phyloP scores from a whole-genome alignment of 169 alveolate species.

The Plasmodium inui region DNA sequence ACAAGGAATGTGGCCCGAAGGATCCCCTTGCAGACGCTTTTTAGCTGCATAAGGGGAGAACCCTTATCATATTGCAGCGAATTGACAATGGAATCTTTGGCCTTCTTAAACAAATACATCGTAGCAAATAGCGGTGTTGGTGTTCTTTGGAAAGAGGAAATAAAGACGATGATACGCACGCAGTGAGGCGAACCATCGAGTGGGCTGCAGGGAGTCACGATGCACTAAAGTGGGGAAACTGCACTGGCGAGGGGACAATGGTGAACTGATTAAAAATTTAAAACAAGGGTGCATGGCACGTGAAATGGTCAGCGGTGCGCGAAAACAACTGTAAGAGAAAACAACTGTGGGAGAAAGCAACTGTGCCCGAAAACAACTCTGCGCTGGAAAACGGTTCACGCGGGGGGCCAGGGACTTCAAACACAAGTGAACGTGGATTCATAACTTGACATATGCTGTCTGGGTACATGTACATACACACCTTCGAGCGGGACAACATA shows the following conservation, averaged over 20 bases:
- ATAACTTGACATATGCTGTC: neutral
- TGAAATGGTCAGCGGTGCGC: neutral
- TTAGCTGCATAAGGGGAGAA: constrained; percentile 33
- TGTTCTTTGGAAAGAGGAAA: neutral
- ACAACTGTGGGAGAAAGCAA: neutral
- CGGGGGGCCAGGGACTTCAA: neutral
- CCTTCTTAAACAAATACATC: constrained; percentile 69
- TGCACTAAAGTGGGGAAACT: neutral
- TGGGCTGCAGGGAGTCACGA: neutral
- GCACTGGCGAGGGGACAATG: neutral
- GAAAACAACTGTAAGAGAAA: neutral
- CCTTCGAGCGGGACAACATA: constrained; percentile 1
- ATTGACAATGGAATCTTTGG: constrained; percentile 54
- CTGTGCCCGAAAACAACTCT: neutral
- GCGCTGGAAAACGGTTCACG: neutral
- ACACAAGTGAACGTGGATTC: neutral
- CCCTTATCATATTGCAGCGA: constrained; percentile 38
- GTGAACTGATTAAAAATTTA: neutral
- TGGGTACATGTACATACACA: constrained; percentile 29
- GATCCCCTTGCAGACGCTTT: constrained; percentile 20
- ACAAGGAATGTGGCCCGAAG: constrained; percentile 22
- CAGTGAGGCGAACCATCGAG: neutral
- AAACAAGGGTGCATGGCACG: neutral
- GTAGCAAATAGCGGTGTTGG: neutral
- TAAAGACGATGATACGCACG: neutral